Base-by-base conservation (phyloP, 2,329 filamentous ascomycete species). In the Neofusicoccum laricinum region DNA sequence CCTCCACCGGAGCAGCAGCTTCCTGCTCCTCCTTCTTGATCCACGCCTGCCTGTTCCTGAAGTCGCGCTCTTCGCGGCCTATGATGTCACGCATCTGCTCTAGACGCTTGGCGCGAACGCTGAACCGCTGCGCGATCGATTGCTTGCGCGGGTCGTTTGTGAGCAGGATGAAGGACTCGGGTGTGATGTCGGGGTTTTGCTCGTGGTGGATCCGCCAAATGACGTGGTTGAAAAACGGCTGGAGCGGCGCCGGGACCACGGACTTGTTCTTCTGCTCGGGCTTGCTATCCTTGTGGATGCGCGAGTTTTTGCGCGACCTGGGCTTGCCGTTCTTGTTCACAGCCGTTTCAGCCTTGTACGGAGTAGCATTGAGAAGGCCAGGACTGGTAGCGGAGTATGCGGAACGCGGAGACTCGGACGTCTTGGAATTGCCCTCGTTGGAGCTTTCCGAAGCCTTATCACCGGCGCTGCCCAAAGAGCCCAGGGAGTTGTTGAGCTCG, bases 151-250 rank as follows among this genome's bases (percentile, higher is more conserved):
- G 71, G 66, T 84, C 81, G 66, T 84, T 83, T 61, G 80, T 83
- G 48, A 84, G 75, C 66, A 84, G 80, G 66, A 84, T 82, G 72
- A 81, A 84, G 7, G 79, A 79, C 66, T 81, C 81, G 4, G 82
- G 75, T 8, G 80, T 79, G 41, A 79, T 77, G 38, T 79, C 75
- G 1, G 79, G 79, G 65, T 82, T 80, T 10, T 73, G 71, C 65
- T 82, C 81, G 63, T 81, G 80, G 69, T 83, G 77, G 64, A 83
- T 80, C 68, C 79, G 77, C 81, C 81, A 84, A 7, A 84, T 70
- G 30, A 82, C 79, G 67, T 83, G 81, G 69, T 81, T 82, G 75
- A 83, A 82, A 36, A 84, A 76, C 4, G 81, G 78, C 65, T 78
- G 80, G 15, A 83, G 72, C 43, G 72, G 70, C 14, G 68, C 63